Conservation (phyloP, 371 early-diverging fungal species). For the Homolaphlyctis polyrhiza region DNA sequence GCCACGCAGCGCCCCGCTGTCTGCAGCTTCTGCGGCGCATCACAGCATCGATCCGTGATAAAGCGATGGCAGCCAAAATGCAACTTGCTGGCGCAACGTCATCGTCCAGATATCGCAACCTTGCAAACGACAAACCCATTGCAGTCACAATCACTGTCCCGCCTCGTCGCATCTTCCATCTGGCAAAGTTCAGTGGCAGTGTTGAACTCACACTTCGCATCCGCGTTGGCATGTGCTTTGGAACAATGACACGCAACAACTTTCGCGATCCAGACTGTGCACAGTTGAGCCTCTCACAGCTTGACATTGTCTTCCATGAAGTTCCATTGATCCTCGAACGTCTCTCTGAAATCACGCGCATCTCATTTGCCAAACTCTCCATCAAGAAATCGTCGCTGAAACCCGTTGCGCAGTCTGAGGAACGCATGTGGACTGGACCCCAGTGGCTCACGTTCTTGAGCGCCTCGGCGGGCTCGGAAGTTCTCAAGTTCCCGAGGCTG, state of each 20-base stretch:
- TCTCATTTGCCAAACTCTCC: conserved; percentile 20
- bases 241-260: conserved; percentile 48
- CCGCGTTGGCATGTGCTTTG: not conserved
- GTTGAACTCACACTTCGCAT: not conserved
- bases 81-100: not conserved
- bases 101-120: not conserved
- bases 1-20: conserved; percentile 60
- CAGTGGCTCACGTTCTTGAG: conserved; percentile 40
- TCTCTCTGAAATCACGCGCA: conserved; percentile 12
- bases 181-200: not conserved
- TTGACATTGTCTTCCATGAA: conserved; percentile 19
- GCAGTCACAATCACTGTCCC: not conserved
- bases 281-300: conserved; percentile 31
- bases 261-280: conserved; percentile 72
- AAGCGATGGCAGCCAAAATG: conserved; percentile 8
- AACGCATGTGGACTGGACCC: conserved; percentile 30
- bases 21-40: conserved; percentile 52
- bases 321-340: not conserved
- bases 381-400: conserved; percentile 34
- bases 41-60: conserved; percentile 55
- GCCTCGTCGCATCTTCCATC: not conserved
- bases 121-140: not conserved
- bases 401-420: conserved; percentile 36
- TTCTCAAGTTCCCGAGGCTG: conserved; percentile 56
- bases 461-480: conserved; percentile 44